phyloP scores from a whole-genome alignment of 805 yeast genomes.

The Candida namnaoensis region DNA sequence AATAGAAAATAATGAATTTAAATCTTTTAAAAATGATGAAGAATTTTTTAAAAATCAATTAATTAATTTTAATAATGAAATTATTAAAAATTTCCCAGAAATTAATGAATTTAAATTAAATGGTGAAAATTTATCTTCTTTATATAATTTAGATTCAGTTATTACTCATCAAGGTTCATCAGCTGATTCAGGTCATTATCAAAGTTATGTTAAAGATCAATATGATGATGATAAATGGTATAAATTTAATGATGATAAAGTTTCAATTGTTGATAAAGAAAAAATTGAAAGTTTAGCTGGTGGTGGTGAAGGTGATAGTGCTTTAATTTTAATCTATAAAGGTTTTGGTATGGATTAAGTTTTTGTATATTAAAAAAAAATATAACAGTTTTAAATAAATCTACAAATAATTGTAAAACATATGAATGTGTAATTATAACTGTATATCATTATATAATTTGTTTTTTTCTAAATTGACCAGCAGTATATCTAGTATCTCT shows the following conservation, averaged over 20 bases:
- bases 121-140: conserved; percentile 80
- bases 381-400: too few relatives aligned
- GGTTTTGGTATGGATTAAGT: conserved; percentile 54
- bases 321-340: conserved; percentile 78
- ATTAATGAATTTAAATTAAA: conserved; percentile 23
- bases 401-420: too few relatives aligned
- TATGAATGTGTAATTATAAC: too few relatives aligned
- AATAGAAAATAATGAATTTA: too few relatives aligned
- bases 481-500: background rate
- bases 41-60: conserved; percentile 36
- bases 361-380: background rate
- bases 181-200: conserved; percentile 97
- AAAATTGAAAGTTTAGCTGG: conserved; percentile 85
- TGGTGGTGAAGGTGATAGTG: conserved; percentile 97
- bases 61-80: conserved; percentile 42
- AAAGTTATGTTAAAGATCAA: conserved; percentile 74
- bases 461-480: too few relatives aligned
- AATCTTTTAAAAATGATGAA: conserved; percentile 39
- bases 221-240: conserved; percentile 81
- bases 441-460: too few relatives aligned
- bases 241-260: conserved; percentile 91
- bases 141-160: conserved; percentile 75
- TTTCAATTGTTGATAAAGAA: conserved; percentile 66
- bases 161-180: conserved; percentile 92
- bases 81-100: conserved; percentile 34